These are phyloP conservation scores for Leccinum imitatum DNA, from an alignment of 768 basidiomycete genomes.

Conservation along the genomic window DNA sequence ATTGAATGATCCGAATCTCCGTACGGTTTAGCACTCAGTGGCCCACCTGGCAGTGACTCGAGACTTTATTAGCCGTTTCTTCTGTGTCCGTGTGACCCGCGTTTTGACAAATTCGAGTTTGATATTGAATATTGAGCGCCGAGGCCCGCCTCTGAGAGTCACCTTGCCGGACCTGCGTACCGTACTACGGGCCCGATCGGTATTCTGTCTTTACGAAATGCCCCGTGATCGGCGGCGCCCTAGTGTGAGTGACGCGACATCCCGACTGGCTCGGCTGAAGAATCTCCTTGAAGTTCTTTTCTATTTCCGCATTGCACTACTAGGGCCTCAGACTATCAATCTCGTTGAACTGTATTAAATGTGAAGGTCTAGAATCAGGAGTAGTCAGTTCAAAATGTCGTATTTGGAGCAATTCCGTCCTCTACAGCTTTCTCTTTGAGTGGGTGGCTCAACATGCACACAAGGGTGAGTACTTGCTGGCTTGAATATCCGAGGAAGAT, in stretches of 20 bases:
- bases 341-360: neutral
- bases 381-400: neutral
- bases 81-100: too few species aligned
- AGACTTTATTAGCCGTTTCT: too few species aligned
- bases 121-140: too few species aligned
- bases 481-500: neutral
- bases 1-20: neutral
- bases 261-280: constrained; percentile 22
- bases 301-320: neutral
- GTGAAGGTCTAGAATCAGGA: neutral
- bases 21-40: too few species aligned
- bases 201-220: constrained; percentile 8
- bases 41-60: too few species aligned
- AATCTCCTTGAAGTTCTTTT: constrained; percentile 1
- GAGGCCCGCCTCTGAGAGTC: too few species aligned
- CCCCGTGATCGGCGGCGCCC: constrained; percentile 27
- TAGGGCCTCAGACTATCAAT: neutral
- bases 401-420: neutral
- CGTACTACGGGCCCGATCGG: neutral
- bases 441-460: too few species aligned
- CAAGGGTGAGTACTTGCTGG: neutral
- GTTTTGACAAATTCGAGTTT: too few species aligned
- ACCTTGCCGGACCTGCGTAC: too few species aligned
- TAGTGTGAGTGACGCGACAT: constrained; percentile 2
- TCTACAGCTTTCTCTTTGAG: neutral